A percentile compares a stretch with the other conserved stretches of the same genome.
Evolutionary conservation across 164 flowering plant species (phyloP).

Genomic region (Amborella trichopoda): DNA sequence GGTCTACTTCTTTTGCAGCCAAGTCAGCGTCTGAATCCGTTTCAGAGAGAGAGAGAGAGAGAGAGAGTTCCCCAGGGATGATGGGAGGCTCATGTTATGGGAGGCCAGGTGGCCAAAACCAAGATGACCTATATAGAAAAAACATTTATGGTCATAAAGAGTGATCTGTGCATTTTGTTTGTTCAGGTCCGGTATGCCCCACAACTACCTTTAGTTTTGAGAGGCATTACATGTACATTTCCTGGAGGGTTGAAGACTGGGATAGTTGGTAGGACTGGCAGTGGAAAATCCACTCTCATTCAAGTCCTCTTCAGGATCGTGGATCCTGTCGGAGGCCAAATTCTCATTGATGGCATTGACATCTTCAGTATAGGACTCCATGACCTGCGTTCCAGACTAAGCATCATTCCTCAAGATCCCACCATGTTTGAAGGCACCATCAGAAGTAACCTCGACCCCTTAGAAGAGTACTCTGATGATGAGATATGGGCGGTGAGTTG

Average conservation of each 20-base stretch:
- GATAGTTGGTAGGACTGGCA: slow-evolving; percentile 36
- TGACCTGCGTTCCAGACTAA: slow-evolving; percentile 29
- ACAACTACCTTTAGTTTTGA: slow-evolving; percentile 30
- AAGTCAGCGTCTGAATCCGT: no score
- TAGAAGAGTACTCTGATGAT: slow-evolving; percentile 30
- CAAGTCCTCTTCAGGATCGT: slow-evolving; percentile 30
- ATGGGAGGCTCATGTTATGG: no score
- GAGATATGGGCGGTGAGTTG: slow-evolving; percentile 30
- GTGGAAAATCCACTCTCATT: slow-evolving; percentile 37
- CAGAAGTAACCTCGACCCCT: slow-evolving; percentile 29
- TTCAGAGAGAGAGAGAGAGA: no score
- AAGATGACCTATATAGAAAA: no score
- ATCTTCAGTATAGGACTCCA: slow-evolving; percentile 30
- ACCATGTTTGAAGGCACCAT: slow-evolving; percentile 38
- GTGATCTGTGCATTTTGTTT: no score
- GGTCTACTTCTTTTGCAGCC: no score
- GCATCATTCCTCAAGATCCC: slow-evolving; percentile 40
- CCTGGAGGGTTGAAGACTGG: slow-evolving; percentile 29
- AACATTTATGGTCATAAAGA: no score
- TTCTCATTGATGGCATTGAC: slow-evolving; percentile 23
- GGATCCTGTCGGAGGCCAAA: slow-evolving; percentile 28
- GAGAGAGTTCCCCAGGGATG: no score
- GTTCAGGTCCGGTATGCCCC: slow-evolving; percentile 38
- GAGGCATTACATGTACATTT: slow-evolving; percentile 25
- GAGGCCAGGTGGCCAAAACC: no score